These are phyloP conservation scores for Magnusiomyces magnusii DNA, from an alignment of 1,139 yeast genomes.

Conservation along the genomic window DNA sequence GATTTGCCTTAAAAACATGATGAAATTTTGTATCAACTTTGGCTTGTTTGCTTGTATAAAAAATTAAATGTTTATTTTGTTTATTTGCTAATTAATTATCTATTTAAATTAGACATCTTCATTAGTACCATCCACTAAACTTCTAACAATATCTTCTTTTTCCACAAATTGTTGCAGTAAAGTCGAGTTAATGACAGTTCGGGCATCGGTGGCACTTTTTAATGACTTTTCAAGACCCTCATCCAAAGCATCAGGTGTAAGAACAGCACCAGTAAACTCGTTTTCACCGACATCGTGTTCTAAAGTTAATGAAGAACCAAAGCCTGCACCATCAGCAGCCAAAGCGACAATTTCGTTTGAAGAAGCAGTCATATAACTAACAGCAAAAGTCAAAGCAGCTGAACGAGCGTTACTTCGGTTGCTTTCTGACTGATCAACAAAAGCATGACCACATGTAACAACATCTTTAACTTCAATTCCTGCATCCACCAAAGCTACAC, in stretches of 20 bases:
- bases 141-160: neutral
- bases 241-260: neutral
- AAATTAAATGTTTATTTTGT: no score
- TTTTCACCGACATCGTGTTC: neutral
- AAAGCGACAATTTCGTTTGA: constrained; percentile 49
- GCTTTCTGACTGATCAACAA: constrained; percentile 4
- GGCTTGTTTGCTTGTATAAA: no score
- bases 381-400: constrained; percentile 37
- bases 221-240: neutral
- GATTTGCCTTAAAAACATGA: neutral
- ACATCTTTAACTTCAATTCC: constrained; percentile 73
- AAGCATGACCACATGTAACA: constrained; percentile 59
- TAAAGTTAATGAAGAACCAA: neutral
- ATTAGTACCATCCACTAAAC: neutral
- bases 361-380: constrained; percentile 47
- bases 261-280: neutral
- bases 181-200: neutral
- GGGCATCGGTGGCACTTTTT: neutral
- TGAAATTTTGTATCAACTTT: no score
- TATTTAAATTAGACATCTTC: neutral
- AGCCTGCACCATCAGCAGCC: constrained; percentile 36
- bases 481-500: constrained; percentile 74
- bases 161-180: neutral
- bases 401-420: constrained; percentile 20
- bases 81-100: neutral